These are phyloP conservation scores for Tritrichomonas musculus DNA, from an alignment of 208 protist genomes.

Conservation along the genomic window DNA sequence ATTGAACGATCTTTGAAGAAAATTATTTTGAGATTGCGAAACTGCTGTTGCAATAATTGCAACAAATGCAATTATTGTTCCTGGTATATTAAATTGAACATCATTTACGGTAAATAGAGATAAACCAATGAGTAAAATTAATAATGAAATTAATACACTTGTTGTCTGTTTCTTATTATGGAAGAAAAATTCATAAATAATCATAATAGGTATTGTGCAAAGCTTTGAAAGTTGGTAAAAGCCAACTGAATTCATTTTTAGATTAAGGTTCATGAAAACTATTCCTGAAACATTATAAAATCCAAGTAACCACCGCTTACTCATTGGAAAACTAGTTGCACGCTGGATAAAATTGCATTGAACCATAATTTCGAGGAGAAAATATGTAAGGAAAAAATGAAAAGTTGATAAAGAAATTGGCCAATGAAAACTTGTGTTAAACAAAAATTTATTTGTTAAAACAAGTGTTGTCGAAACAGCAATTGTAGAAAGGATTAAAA, in stretches of 20 bases:
- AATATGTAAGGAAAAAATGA: neutral
- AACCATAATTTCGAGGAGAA: neutral
- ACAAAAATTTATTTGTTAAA: neutral
- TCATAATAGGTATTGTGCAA: neutral
- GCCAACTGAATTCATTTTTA: neutral
- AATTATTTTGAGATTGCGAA: neutral
- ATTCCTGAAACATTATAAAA: neutral
- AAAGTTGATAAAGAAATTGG: neutral
- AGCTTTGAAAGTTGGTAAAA: slow-evolving; percentile 27
- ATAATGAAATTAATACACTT: neutral
- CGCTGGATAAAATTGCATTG: neutral
- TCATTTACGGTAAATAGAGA: neutral
- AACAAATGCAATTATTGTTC: neutral
- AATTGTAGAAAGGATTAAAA: too few species aligned
- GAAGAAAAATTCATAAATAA: neutral
- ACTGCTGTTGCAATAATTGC: neutral
- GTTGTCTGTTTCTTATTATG: neutral
- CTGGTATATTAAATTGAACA: neutral
- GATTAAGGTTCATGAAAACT: neutral
- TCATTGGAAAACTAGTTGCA: neutral
- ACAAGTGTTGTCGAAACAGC: too few species aligned
- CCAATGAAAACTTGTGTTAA: neutral
- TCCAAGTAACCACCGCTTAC: neutral
- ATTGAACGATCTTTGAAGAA: neutral
- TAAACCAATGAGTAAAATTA: neutral